These are phyloP conservation scores for Massariosphaeria phaeospora DNA, from an alignment of 495 filamentous ascomycete genomes.

Conservation along the genomic window DNA sequence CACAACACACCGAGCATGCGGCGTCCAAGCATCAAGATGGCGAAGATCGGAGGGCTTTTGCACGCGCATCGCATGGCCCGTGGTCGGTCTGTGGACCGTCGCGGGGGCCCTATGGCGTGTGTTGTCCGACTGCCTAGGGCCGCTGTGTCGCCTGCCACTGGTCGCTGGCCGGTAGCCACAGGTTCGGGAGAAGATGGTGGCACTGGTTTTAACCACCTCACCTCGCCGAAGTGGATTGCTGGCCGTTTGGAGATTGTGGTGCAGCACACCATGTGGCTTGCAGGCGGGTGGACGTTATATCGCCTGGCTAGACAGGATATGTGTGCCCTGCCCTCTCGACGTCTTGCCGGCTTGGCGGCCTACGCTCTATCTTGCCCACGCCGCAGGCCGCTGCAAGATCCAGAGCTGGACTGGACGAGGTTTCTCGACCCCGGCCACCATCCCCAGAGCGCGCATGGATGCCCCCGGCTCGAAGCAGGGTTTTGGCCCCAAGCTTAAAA, in stretches of 20 bases:
- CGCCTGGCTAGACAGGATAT: conserved; percentile 1
- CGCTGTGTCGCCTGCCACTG: conserved; percentile 7
- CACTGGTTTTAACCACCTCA: conserved; percentile 13
- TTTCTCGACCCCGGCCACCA: not conserved
- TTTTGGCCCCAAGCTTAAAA: conserved; percentile 11
- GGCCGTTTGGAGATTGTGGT: not conserved
- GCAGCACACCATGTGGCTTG: conserved; percentile 12
- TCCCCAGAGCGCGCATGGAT: conserved; percentile 9
- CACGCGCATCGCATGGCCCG: conserved; percentile 16
- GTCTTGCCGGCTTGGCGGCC: conserved; percentile 14
- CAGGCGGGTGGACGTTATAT: conserved; percentile 19
- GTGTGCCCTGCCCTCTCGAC: too few relatives aligned
- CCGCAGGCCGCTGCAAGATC: conserved; percentile 17
- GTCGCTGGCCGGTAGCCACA: not conserved
- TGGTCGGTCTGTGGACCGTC: not conserved
- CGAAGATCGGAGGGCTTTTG: conserved; percentile 21
- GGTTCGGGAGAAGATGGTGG: not conserved
- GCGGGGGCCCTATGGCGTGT: not conserved
- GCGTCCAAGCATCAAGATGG: not conserved
- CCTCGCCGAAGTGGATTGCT: not conserved
- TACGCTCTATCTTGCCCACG: not conserved
- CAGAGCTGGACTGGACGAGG: not conserved
- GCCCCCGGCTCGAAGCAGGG: not conserved
- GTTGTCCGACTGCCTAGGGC: not conserved
- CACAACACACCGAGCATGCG: too few relatives aligned